A percentile compares a stretch with the other conserved stretches of the same genome.
Evolutionary conservation across 1,284 basidiomycete species (phyloP).

Genomic region (Puccinia novopanici): DNA sequence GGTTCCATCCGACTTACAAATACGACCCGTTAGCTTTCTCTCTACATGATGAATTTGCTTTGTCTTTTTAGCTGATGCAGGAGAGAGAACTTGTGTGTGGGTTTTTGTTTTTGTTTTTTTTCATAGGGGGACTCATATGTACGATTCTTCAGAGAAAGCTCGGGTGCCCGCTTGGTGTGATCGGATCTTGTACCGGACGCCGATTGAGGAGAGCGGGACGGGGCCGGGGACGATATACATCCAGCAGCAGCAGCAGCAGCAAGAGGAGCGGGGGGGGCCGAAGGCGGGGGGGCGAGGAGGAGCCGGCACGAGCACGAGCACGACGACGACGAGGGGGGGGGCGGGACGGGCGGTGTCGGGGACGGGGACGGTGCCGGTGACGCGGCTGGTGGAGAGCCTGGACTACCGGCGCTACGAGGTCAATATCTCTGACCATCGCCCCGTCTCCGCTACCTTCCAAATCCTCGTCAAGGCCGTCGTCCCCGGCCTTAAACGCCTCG

Average conservation of each 20-base stretch:
- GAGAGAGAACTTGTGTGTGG: constrained; percentile 55
- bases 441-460: constrained; percentile 10
- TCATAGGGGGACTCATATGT: constrained; percentile 65
- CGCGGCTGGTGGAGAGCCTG: constrained; percentile 50
- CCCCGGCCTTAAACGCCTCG: constrained; percentile 31
- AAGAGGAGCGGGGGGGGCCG: background rate
- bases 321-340: background rate
- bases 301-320: no score
- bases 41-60: background rate
- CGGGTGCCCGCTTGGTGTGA: constrained; percentile 95
- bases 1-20: constrained; percentile 90
- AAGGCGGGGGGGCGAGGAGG: no score
- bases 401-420: constrained; percentile 58
- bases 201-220: constrained; percentile 65
- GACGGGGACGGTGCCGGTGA: background rate
- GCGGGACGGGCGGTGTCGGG: constrained; percentile 73
- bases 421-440: constrained; percentile 58
- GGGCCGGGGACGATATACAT: constrained; percentile 60
- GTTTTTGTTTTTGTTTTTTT: constrained; percentile 9
- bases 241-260: constrained; percentile 2
- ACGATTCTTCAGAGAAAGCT: constrained; percentile 83
- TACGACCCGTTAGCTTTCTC: constrained; percentile 68
- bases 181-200: constrained; percentile 78
- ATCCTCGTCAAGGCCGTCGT: constrained; percentile 35
- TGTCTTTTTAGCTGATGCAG: background rate